These are phyloP conservation scores for Kodamaea plutei DNA, from an alignment of 1,139 yeast species.

Conservation along the genomic window DNA sequence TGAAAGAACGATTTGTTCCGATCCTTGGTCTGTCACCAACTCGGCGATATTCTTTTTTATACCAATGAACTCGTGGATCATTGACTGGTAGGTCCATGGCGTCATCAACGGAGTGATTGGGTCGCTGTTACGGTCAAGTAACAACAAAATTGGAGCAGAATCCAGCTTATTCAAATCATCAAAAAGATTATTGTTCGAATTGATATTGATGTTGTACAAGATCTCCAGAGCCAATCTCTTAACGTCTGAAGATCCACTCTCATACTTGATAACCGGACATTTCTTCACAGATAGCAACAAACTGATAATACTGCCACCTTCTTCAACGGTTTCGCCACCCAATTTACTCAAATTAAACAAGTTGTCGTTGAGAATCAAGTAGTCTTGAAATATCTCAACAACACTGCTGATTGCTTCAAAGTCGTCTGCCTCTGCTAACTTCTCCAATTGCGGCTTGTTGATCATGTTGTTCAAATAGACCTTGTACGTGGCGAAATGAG, in stretches of 20 bases:
- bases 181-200: conserved; percentile 57
- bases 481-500: conserved; percentile 76
- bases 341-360: conserved; percentile 39
- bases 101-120: conserved; percentile 87
- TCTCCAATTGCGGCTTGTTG: conserved; percentile 72
- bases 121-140: conserved; percentile 81
- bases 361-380: conserved; percentile 65
- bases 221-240: conserved; percentile 69
- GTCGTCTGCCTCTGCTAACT: conserved; percentile 87
- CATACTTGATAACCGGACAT: conserved; percentile 77
- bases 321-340: conserved; percentile 25
- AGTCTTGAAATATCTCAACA: conserved; percentile 82
- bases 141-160: conserved; percentile 68
- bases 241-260: conserved; percentile 58
- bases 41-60: conserved; percentile 78
- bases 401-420: conserved; percentile 73
- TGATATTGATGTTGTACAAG: conserved; percentile 53
- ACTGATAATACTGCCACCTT: conserved; percentile 56
- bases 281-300: conserved; percentile 67
- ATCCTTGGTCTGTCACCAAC: conserved; percentile 47
- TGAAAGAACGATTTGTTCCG: conserved; percentile 54
- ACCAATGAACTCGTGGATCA: conserved; percentile 91
- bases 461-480: conserved; percentile 74
- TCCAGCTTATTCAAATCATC: conserved; percentile 62
- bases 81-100: conserved; percentile 98